Conservation (phyloP, 164 flowering plant genomes). For the Annona cherimola region DNA sequence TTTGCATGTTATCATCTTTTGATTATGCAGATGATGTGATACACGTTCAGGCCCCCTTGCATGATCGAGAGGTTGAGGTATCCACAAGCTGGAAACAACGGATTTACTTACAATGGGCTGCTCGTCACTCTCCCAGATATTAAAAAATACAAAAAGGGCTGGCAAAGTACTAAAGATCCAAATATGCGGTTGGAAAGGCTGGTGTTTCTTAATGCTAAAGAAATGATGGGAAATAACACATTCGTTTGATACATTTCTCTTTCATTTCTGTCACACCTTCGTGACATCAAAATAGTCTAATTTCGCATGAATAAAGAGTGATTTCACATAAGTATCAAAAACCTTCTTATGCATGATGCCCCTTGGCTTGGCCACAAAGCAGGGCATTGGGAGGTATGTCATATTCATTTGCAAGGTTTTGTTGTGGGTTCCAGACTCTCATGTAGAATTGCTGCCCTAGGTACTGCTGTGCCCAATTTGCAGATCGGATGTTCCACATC, state of each 20-base stretch:
- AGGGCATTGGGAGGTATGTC: slow-evolving; percentile 58
- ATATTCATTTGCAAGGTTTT: slow-evolving; percentile 34
- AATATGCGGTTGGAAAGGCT: background rate
- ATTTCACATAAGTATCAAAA: background rate
- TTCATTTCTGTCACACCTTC: slow-evolving; percentile 20
- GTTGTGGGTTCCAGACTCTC: slow-evolving; percentile 32
- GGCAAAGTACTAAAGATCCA: background rate
- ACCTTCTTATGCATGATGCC: slow-evolving; percentile 10
- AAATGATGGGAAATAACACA: background rate
- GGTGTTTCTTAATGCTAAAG: background rate
- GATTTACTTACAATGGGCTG: too few relatives aligned
- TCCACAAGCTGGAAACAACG: too few relatives aligned
- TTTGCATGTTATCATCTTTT: too few relatives aligned
- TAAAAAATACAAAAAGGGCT: background rate
- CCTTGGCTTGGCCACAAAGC: slow-evolving; percentile 58
- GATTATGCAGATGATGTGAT: too few relatives aligned
- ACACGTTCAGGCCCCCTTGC: too few relatives aligned
- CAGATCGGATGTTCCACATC: slow-evolving; percentile 57
- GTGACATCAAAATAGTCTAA: slow-evolving; percentile 8
- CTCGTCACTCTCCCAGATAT: background rate
- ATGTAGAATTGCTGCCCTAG: slow-evolving; percentile 53
- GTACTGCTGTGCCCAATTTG: slow-evolving; percentile 51
- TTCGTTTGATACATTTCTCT: background rate
- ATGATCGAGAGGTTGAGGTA: too few relatives aligned
- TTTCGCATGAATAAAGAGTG: slow-evolving; percentile 1